A percentile compares a stretch with the other conserved stretches of the same genome.
These are phyloP conservation scores for Polygonum maritimum DNA, from an alignment of 148 eudicot species.

Conservation along the genomic window DNA sequence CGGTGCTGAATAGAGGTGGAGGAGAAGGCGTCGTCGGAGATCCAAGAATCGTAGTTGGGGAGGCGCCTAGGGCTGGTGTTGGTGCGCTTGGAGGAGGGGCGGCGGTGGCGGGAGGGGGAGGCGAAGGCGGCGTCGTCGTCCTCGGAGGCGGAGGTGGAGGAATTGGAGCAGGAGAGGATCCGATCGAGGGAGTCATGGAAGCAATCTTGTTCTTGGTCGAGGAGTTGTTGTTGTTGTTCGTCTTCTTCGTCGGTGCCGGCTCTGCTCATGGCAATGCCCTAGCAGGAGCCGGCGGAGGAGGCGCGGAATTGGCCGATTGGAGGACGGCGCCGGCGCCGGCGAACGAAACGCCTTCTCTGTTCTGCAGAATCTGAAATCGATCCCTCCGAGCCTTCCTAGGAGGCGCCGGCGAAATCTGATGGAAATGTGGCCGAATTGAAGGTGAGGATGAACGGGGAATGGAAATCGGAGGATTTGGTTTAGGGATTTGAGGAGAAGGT, in stretches of 20 bases:
- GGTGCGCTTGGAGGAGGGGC: constrained; percentile 8
- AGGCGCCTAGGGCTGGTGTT: not conserved
- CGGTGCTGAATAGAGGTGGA: constrained; percentile 72
- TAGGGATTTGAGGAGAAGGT: not conserved
- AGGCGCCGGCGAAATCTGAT: not conserved
- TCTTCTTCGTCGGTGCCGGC: constrained; percentile 27
- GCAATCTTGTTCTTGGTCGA: constrained; percentile 15
- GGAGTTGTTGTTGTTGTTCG: not conserved
- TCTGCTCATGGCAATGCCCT: constrained; percentile 32
- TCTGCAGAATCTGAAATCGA: not conserved
- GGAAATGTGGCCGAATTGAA: not conserved
- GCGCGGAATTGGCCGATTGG: not conserved
- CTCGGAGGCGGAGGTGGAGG: constrained; percentile 45
- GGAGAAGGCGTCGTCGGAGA: constrained; percentile 42
- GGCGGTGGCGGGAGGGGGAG: constrained; percentile 11
- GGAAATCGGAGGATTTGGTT: not conserved
- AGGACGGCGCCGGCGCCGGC: not conserved
- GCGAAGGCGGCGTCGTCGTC: constrained; percentile 30
- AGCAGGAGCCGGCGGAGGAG: constrained; percentile 4
- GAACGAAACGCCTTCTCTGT: not conserved
- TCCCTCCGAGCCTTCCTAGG: not conserved
- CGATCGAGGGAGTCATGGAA: constrained; percentile 69
- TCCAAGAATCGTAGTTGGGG: constrained; percentile 65
- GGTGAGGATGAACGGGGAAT: not conserved
- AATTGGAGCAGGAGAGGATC: constrained; percentile 43